These are phyloP conservation scores for Microcyclospora tardicrescens DNA, from an alignment of 2,329 filamentous ascomycete genomes.

Conservation along the genomic window DNA sequence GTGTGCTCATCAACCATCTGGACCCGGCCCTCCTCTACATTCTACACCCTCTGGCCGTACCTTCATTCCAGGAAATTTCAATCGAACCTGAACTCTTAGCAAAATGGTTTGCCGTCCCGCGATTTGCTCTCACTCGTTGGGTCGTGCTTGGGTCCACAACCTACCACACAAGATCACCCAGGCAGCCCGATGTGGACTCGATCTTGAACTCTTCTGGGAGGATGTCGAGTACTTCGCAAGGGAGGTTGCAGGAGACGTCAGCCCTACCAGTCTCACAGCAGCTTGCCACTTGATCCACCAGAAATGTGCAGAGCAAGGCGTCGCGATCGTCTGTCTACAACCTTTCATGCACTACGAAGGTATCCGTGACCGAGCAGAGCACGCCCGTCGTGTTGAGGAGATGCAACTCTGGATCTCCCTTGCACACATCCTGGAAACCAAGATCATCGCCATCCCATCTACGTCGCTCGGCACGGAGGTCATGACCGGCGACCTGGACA, in stretches of 20 bases:
- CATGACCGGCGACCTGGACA: conserved; percentile 38
- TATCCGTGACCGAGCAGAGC: conserved; percentile 47
- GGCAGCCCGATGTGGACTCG: conserved; percentile 53
- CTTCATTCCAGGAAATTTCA: background rate
- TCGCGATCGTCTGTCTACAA: conserved; percentile 55
- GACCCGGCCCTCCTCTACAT: background rate
- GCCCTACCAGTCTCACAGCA: conserved; percentile 35
- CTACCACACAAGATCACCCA: conserved; percentile 55
- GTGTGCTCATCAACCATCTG: no score
- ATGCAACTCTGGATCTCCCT: conserved; percentile 59
- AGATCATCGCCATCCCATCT: conserved; percentile 62
- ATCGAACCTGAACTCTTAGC: background rate
- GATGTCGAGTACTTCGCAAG: conserved; percentile 53
- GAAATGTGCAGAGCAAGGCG: conserved; percentile 43
- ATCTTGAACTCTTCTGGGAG: conserved; percentile 67
- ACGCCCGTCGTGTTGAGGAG: conserved; percentile 46
- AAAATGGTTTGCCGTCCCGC: conserved; percentile 44
- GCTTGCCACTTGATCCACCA: conserved; percentile 46
- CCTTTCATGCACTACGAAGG: conserved; percentile 72
- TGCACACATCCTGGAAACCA: conserved; percentile 49
- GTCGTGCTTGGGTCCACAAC: conserved; percentile 57
- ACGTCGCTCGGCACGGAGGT: conserved; percentile 48
- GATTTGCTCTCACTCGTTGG: conserved; percentile 67
- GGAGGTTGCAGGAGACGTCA: conserved; percentile 30
- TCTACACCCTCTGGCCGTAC: background rate